Base-by-base conservation (phyloP, 1,139 yeast genomes). In the Casaregolazyma suthepensis region DNA sequence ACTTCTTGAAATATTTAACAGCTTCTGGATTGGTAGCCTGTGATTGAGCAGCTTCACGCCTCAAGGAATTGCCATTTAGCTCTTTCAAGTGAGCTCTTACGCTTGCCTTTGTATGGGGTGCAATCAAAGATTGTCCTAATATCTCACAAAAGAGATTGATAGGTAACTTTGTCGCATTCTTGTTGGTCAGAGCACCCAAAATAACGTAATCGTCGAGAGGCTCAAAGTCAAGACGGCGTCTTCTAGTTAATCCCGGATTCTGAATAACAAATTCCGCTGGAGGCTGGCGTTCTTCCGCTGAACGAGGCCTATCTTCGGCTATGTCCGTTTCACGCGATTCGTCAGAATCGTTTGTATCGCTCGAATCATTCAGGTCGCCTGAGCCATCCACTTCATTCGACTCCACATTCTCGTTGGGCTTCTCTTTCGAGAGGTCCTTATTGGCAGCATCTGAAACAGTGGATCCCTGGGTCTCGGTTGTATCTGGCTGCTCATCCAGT, bases 81-180 rank as follows among this genome's bases (percentile, higher is more conserved):
- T 47, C 45, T 17, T 38, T 47, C 19, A 47, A 38, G n/a, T 40
- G 50, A 23, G 40, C 38, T 29, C 50, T 47, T 5, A 47, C 22
- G 13, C 42, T 47, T 17, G 13, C 18, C 5, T 35, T 18, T 10
- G 50, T 15, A 47, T 47, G 50, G 6, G 17, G 37, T 20, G 45
- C 38, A 18, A 38, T 3, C 7, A 46, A 12, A 2, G 18, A 35
- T 12, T 38, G 15, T 6, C 18, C 20, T 13, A 47, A 31, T n/a
- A 29, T 17, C 18, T 40, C 44, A 23, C 43, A 38, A 31, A 38
- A 47, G 9, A 23, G 23, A 18, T 47, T 37, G 23, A 38, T 19
- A 15, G 44, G 42, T 26, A 47, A 15, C 9, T 22, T 23, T 20
- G 18, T 43, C 37, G 45, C 20, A 10, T 38, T 29, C 15, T 22